Evolutionary conservation across 345 rosid genomes (phyloP).

Genomic region (Punica granatum): DNA sequence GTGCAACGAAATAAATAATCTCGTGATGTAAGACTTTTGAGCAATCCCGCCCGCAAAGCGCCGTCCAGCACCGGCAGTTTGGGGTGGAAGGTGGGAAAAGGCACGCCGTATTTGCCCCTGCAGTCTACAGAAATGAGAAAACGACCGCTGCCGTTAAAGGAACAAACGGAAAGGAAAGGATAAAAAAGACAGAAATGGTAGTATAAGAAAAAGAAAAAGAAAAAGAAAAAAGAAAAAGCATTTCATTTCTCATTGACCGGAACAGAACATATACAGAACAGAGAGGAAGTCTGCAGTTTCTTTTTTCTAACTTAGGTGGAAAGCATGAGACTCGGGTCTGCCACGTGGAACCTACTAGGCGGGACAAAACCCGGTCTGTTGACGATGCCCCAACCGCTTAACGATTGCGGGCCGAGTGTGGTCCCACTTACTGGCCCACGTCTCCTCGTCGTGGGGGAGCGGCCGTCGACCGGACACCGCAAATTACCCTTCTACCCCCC

Average conservation of each 20-base stretch:
- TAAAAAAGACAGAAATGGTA: background rate
- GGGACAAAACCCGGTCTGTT: background rate
- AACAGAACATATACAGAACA: too few species aligned
- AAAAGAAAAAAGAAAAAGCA: background rate
- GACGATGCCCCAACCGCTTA: constrained; percentile 2
- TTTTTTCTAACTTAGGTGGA: too few species aligned
- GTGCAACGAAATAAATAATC: too few species aligned
- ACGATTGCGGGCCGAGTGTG: background rate
- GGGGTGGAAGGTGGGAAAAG: too few species aligned
- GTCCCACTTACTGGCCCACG: background rate
- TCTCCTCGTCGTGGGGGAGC: background rate
- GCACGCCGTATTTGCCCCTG: background rate
- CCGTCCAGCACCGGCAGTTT: background rate
- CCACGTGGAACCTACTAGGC: constrained; percentile 4
- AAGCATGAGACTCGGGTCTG: background rate
- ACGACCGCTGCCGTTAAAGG: background rate
- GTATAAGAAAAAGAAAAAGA: background rate
- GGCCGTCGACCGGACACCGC: background rate
- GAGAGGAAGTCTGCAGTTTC: too few species aligned
- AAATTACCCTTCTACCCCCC: background rate
- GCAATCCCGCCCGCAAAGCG: background rate
- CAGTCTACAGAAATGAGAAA: background rate
- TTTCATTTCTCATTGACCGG: background rate
- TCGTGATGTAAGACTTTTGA: too few species aligned
- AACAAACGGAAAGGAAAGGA: background rate